phyloP scores from a whole-genome alignment of 164 flowering plant species.

The Hamamelis virginiana region DNA sequence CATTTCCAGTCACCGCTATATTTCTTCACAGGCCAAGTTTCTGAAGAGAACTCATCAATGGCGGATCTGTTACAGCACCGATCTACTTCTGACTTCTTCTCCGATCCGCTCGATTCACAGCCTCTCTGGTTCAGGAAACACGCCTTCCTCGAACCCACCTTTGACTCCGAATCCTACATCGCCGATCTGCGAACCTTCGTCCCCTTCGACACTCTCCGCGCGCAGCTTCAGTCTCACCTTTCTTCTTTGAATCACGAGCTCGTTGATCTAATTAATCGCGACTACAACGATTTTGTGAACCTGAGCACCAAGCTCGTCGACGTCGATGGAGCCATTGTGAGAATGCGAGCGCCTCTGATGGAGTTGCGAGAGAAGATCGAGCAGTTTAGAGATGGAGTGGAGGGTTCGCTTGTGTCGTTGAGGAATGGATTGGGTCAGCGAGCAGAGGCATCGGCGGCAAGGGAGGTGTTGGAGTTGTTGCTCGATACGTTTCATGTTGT shows the following conservation, averaged over 20 bases:
- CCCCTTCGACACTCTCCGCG: slow-evolving; percentile 86
- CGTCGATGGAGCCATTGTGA: slow-evolving; percentile 68
- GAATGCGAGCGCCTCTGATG: slow-evolving; percentile 89
- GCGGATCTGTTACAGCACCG: slow-evolving; percentile 38
- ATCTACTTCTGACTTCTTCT: slow-evolving; percentile 71
- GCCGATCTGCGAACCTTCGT: slow-evolving; percentile 94
- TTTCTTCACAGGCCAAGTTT: neutral
- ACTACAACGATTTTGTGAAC: slow-evolving; percentile 86
- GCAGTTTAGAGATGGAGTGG: slow-evolving; percentile 42
- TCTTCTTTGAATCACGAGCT: slow-evolving; percentile 82
- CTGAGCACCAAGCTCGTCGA: slow-evolving; percentile 94
- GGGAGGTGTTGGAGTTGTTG: slow-evolving; percentile 80
- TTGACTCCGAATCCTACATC: slow-evolving; percentile 83
- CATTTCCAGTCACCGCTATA: neutral
- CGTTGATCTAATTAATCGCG: slow-evolving; percentile 89
- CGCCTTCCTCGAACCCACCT: slow-evolving; percentile 56
- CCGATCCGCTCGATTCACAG: slow-evolving; percentile 71
- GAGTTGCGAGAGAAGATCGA: slow-evolving; percentile 81
- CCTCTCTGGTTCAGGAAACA: slow-evolving; percentile 85
- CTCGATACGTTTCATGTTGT: slow-evolving; percentile 93
- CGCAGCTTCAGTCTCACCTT: slow-evolving; percentile 78
- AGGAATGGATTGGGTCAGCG: slow-evolving; percentile 67
- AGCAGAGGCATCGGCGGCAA: slow-evolving; percentile 65
- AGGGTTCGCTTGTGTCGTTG: slow-evolving; percentile 43
- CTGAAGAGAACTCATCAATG: slow-evolving; percentile 18